Evolutionary conservation across 495 filamentous ascomycete genomes (phyloP), one percentile per base, ranked within the genome.

Genomic region (Penicillium ucsense): DNA sequence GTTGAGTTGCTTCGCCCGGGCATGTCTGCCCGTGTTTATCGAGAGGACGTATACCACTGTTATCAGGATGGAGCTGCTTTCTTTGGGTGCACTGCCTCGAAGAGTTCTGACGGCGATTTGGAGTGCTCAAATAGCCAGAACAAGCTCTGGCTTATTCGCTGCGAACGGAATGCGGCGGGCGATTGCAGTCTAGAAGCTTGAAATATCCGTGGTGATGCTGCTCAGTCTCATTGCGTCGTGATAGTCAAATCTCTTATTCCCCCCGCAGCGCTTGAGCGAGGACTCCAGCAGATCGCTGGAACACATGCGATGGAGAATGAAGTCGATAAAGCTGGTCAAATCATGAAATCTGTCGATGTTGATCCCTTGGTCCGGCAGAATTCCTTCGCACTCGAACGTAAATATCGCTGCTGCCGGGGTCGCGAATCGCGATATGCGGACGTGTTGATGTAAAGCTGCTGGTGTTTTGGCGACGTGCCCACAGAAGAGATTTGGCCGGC

Each of bases 1-100:
- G 44, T 63, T 54, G 49, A 38, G 42, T 49, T 47, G 34, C 47
- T 51, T 40, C 52, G 38, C 33, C 30, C 47, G 38, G 48, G 60
- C 50, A 58, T 58, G 31, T 54, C 58, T 45, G 45, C 46, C 46
- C 20, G 20, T 20, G 20, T 20, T 20, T 20, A 20, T 20, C 20
- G 20, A 20, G 20, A 20, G 20, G 20, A 20, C 20, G 20, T 20
- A 20, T 20, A 20, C 20, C 20, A 20, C 20, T 20, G 20, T 20
- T 20, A 20, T 20, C 20, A 20, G 20, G 2, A 20, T 20, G 20
- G 20, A 20, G 20, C 20, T 1, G 20, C 20, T 20, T 20, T 1
- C 20, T 20, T 20, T 20, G 20, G 2, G 20, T 20, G 20, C 20
- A 20, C 20, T 20, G 20, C 20, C 1, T 20, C 20, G 20, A 20